Evolutionary conservation across 306 rosid species (phyloP), one percentile per base, ranked within the genome.

Genomic region (Lathyrus tuberosus): DNA sequence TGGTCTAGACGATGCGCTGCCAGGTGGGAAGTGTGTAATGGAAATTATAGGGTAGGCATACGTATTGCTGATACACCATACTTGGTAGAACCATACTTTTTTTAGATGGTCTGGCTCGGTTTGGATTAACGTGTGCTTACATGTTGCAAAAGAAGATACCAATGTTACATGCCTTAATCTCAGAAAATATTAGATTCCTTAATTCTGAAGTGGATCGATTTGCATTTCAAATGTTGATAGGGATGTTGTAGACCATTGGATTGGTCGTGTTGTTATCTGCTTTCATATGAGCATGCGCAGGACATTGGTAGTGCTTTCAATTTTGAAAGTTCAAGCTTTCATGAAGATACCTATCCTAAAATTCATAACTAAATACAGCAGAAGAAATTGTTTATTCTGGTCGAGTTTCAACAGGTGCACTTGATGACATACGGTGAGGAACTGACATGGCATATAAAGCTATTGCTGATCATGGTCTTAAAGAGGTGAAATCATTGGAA

Each of bases 1-100:
- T 35, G 98, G 88, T 72, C 84, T 94, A 74, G 98, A 94, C 71
- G 98, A 94, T 84, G 98, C 98, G 47, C 80, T 94, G 38, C 88
- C 96, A 12, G 67, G 88, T 81, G 85, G 85, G 81, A 87, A 80
- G 67, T 94, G 65, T 76, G 90, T 54, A 83, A 85, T 69, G 89
- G 86, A 44, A 81, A 78, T 63, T 90, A 62, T 65, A 84, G 98
- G 76, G 95, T 90, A 72, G 98, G 98, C 54, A 38, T 94, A 69
- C 97, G 90, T 84, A 84, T 90, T 81, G 85, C 96, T 63, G 98
- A 94, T 74, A 86, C 60, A 31, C 87, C 98, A 15, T 87, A 88
- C 82, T 94, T 88, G 83, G 97, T 94, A 73, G 70, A 81, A 66
- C 92, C 96, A 71, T 72, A 84, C 96, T n/a, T 38, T 73, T 86